These are phyloP conservation scores for Leonotis leonurus DNA, from an alignment of 257 asterid species.

Conservation along the genomic window DNA sequence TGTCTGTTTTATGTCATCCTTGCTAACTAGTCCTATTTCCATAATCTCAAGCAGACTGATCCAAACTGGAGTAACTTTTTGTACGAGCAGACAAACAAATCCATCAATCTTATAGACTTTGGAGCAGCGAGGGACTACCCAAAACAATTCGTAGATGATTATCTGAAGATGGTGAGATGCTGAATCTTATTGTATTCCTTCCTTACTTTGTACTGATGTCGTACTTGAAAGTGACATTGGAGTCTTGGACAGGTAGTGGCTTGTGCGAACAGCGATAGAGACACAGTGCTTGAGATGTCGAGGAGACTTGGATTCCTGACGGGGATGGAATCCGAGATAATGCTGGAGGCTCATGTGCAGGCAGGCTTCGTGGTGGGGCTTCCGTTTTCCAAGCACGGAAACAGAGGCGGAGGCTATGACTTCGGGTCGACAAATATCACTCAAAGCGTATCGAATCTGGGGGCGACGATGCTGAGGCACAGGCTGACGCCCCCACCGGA, in stretches of 20 bases:
- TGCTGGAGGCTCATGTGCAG: slow-evolving; percentile 87
- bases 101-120: slow-evolving; percentile 86
- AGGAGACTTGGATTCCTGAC: slow-evolving; percentile 86
- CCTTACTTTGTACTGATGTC: not conserved
- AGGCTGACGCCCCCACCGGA: slow-evolving; percentile 93
- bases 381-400: slow-evolving; percentile 74
- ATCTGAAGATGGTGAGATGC: slow-evolving; percentile 69
- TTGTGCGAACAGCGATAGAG: slow-evolving; percentile 73
- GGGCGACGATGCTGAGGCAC: slow-evolving; percentile 90
- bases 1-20: not conserved
- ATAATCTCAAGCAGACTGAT: slow-evolving; percentile 75
- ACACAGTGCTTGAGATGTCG: slow-evolving; percentile 78
- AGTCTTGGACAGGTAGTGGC: slow-evolving; percentile 56
- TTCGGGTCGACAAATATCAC: slow-evolving; percentile 72
- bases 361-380: slow-evolving; percentile 92
- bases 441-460: slow-evolving; percentile 73
- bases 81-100: slow-evolving; percentile 46
- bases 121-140: slow-evolving; percentile 95
- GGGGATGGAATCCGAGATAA: slow-evolving; percentile 78
- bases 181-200: not conserved
- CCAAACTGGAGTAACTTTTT: slow-evolving; percentile 98
- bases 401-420: slow-evolving; percentile 81
- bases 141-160: slow-evolving; percentile 75
- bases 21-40: slow-evolving; percentile 9
- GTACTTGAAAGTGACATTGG: not conserved